Evolutionary conservation across 2,329 filamentous ascomycete species (phyloP), one percentile per base, ranked within the genome.

Genomic region (Fusarium drepaniforme): DNA sequence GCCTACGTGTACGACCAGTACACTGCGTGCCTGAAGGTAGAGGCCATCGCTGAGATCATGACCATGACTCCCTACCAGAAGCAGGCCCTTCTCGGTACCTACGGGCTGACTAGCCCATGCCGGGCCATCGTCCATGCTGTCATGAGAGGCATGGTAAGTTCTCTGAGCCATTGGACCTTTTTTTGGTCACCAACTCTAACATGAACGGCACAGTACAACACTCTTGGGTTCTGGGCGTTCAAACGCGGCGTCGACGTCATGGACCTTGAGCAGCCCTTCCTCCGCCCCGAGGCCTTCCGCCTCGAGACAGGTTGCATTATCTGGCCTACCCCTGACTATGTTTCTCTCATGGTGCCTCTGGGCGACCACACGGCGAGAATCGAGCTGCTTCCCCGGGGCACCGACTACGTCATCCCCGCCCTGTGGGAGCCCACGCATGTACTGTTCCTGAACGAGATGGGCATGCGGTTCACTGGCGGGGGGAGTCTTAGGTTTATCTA

Each of bases 401-500:
- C 51, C 16, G 66, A 75, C 30, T 38, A 49, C 1, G 28, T 25
- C 9, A 30, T 76, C 21, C 11, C 61, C 18, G 25, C 67, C 18
- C 30, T 64, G 18, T 76, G 75, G 75, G 57, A 75, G 33, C 70
- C 75, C 28, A 46, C 11, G 51, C 37, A 72, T 71, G 44, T 76
- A 8, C 56, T 76, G 30, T 72, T 77, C 21, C 28, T 77, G 35
- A 68, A 71, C 59, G 70, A 77, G 42, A 75, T 75, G 62, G 75
- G 74, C 6, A 15, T 76, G 15, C 57, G 64, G 46, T 49, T 77
- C 42, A 61, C 28, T 8, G 74, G 72, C 8, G 66, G 25, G 15
- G 75, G 75, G 16, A 75, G 74, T 30, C 66, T 77, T 56, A 46
- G 74, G 6, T 76, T 77, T 30, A 75, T 76, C 23, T 76, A 73